A percentile compares a stretch with the other conserved stretches of the same genome.
These are phyloP conservation scores for Ochromonas danica DNA, from an alignment of 108 stramenopile species.

Conservation along the genomic window DNA sequence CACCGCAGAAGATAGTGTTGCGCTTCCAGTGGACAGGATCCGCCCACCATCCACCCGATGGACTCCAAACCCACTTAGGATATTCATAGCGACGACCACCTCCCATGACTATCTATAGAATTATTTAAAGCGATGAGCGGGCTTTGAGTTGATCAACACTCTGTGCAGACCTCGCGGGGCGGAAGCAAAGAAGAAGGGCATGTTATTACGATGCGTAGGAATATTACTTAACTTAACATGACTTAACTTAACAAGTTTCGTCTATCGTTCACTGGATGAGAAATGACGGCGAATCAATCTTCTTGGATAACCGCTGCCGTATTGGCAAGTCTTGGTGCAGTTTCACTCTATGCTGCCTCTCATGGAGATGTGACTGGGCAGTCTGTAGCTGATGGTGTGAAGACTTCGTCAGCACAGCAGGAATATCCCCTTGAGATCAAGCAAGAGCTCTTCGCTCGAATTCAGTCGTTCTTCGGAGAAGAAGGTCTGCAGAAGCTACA, in stretches of 20 bases:
- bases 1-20: not conserved
- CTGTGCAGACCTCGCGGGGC: not conserved
- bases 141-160: not conserved
- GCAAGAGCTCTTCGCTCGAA: not conserved
- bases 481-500: not conserved
- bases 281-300: too few relatives aligned
- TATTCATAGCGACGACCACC: not conserved
- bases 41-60: conserved; percentile 24
- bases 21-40: conserved; percentile 7
- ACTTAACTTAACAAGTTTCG: too few relatives aligned
- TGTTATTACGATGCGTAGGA: too few relatives aligned
- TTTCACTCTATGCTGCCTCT: too few relatives aligned
- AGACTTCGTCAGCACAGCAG: not conserved
- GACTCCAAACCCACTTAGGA: conserved; percentile 4
- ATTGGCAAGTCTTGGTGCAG: too few relatives aligned
- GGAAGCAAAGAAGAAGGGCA: too few relatives aligned
- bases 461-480: not conserved
- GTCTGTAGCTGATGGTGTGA: not conserved
- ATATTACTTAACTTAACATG: too few relatives aligned
- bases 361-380: not conserved
- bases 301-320: too few relatives aligned
- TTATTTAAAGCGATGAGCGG: not conserved
- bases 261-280: too few relatives aligned
- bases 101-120: not conserved
- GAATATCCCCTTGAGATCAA: not conserved